Percentiles rank a stretch among this genome's conserved stretches.
phyloP scores from a whole-genome alignment of 805 yeast species.

The Sugiyamaella boreocaroliniensis region DNA sequence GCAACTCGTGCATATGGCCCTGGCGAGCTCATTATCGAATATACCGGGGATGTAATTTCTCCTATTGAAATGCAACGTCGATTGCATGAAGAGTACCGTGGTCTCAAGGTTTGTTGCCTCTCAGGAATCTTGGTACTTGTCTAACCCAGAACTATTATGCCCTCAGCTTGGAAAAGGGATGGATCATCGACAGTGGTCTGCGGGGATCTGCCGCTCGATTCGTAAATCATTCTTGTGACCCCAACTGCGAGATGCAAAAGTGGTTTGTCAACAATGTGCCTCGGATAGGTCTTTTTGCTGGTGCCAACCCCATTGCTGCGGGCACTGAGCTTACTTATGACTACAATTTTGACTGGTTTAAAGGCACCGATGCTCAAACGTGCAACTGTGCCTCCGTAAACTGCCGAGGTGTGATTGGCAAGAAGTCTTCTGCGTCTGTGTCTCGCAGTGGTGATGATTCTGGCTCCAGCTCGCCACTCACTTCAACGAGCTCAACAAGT shows the following conservation, averaged over 20 bases:
- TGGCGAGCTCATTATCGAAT: slow-evolving; percentile 40
- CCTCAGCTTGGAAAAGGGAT: slow-evolving; percentile 38
- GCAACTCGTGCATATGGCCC: slow-evolving; percentile 35
- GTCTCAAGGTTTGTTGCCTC: slow-evolving; percentile 11
- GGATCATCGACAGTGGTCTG: slow-evolving; percentile 39
- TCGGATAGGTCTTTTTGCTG: slow-evolving; percentile 42
- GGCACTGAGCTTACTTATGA: slow-evolving; percentile 45
- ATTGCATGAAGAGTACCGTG: slow-evolving; percentile 31
- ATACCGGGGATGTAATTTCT: slow-evolving; percentile 44
- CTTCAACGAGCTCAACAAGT: background rate
- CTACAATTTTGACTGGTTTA: slow-evolving; percentile 43
- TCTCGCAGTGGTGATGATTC: slow-evolving; percentile 1
- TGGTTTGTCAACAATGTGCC: slow-evolving; percentile 43
- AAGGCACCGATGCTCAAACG: slow-evolving; percentile 38
- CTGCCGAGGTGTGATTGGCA: slow-evolving; percentile 36
- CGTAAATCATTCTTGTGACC: slow-evolving; percentile 45
- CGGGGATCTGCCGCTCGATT: slow-evolving; percentile 45
- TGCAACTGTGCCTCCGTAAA: slow-evolving; percentile 39
- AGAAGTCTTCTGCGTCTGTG: slow-evolving; percentile 1
- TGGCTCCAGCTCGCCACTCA: slow-evolving; percentile 3
- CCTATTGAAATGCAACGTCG: slow-evolving; percentile 35
- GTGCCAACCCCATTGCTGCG: slow-evolving; percentile 30
- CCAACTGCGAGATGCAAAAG: slow-evolving; percentile 44
- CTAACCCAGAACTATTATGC: slow-evolving; percentile 33
- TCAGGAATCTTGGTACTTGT: background rate